Evolutionary conservation across 192 early-diverging fungal species (phyloP).

Genomic region (Gigaspora rosea): DNA sequence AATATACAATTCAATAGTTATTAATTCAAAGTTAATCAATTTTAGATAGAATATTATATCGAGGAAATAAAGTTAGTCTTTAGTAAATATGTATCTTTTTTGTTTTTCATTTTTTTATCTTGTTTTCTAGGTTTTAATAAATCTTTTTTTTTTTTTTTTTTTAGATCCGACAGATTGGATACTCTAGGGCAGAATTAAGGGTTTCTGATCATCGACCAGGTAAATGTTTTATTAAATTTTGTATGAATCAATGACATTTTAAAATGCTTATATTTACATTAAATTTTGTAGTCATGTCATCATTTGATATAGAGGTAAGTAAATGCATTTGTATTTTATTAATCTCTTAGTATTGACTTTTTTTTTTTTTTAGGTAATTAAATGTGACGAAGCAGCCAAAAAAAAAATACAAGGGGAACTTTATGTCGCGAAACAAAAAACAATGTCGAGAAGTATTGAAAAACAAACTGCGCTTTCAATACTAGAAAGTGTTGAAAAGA

Average conservation of each 20-base stretch:
- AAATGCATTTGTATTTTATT: neutral
- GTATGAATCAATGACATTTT: neutral
- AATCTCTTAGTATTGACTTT: slow-evolving; percentile 14
- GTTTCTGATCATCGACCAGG: slow-evolving; percentile 85
- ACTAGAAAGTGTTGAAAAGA: too few relatives aligned
- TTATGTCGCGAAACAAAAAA: slow-evolving; percentile 34
- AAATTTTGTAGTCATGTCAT: slow-evolving; percentile 35
- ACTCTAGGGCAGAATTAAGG: slow-evolving; percentile 57
- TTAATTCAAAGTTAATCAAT: neutral
- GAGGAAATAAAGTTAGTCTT: slow-evolving; percentile 49
- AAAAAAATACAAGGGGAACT: slow-evolving; percentile 51
- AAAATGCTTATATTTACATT: neutral
- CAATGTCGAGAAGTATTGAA: neutral
- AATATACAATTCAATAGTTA: neutral
- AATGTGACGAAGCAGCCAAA: slow-evolving; percentile 49
- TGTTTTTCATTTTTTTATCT: neutral
- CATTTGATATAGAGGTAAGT: slow-evolving; percentile 41
- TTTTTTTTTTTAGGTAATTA: slow-evolving; percentile 38
- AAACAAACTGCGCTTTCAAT: too few relatives aligned
- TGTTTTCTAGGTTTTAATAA: neutral
- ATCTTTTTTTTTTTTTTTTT: neutral
- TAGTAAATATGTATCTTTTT: neutral
- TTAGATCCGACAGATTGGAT: slow-evolving; percentile 50
- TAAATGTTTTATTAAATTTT: neutral
- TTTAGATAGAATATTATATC: slow-evolving; percentile 61